A percentile compares a stretch with the other conserved stretches of the same genome.
phyloP scores from a whole-genome alignment of 768 basidiomycete genomes.

The Grammothele lineata region DNA sequence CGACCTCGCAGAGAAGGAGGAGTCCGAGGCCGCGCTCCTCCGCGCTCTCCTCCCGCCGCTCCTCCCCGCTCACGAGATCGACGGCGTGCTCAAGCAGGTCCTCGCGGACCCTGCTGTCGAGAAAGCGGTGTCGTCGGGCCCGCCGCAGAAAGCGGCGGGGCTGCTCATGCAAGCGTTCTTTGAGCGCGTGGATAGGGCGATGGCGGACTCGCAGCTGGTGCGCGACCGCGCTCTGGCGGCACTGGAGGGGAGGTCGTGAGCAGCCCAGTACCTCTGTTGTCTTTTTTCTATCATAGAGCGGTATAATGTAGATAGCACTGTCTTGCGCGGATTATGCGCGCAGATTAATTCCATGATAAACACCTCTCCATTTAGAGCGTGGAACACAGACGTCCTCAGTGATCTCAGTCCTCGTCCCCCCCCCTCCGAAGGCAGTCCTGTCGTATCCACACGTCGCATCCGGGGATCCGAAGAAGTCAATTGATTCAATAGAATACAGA shows the following conservation, averaged over 20 bases:
- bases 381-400: no score
- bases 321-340: no score
- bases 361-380: no score
- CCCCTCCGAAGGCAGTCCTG: no score
- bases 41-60: slow-evolving; percentile 56
- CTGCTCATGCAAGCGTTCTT: slow-evolving; percentile 63
- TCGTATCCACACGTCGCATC: no score
- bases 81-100: slow-evolving; percentile 42
- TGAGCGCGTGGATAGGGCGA: slow-evolving; percentile 51
- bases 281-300: no score
- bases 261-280: no score
- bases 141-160: slow-evolving; percentile 37
- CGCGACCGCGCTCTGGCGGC: slow-evolving; percentile 45
- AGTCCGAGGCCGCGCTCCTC: slow-evolving; percentile 51
- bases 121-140: slow-evolving; percentile 23
- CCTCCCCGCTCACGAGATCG: slow-evolving; percentile 52
- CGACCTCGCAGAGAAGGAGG: slow-evolving; percentile 64
- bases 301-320: no score
- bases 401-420: no score
- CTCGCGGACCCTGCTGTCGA: slow-evolving; percentile 28
- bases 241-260: slow-evolving; percentile 13
- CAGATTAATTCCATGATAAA: no score
- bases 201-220: slow-evolving; percentile 54
- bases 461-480: no score
- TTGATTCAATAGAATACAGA: not conserved